Base-by-base conservation (phyloP, 176 grass and related monocot species). In the Themeda triandra region DNA sequence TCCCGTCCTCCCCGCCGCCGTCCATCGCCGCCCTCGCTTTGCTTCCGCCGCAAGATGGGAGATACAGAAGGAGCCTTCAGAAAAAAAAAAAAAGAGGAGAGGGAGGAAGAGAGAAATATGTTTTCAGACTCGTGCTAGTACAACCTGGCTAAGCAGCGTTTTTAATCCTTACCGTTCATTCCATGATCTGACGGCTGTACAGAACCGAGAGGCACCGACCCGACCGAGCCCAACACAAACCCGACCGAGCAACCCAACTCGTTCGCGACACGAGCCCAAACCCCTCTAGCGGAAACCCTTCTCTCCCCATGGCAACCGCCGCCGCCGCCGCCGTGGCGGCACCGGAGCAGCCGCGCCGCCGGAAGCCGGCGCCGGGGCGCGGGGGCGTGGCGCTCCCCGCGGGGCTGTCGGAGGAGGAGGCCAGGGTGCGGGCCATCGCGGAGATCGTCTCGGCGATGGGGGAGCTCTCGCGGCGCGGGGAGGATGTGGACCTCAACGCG, bases 381-480 rank as follows among this genome's bases (percentile, higher is more conserved):
- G 96, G 93, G 8, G 96, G 96, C 10, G 93, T 98, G 49, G 80
- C 75, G 4, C 88, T 98, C 0, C 93, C 91, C 8, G 87, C 81
- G 23, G 93, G 93, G 0, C 73, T 99, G 49, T 96, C 96, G 53
- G 93, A 93, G 83, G 96, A 99, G 84, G 96, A 98, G 77, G 96
- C 91, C 10, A 81, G 96, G 73, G 96, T 99, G 71, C 88, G 93
- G 69, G 93, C 96, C 87, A 99, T 99, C 75, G 88, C 90, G 10
- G 96, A 99, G 88, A 99, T 99, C 83, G 96, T 99, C 35, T 96
- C 91, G 33, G 91, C 90, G 78, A 99, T 99, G 93, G 96, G 91
- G 15, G 96, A 99, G 78, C 91, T 89, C 69, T 96, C 91, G 66
- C 91, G 96, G 19, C 91, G 96, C 75, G 93, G 93, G 67, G 96